Base-by-base conservation (phyloP, 1,284 basidiomycete genomes). In the Sanghuangporus sanghuang region DNA sequence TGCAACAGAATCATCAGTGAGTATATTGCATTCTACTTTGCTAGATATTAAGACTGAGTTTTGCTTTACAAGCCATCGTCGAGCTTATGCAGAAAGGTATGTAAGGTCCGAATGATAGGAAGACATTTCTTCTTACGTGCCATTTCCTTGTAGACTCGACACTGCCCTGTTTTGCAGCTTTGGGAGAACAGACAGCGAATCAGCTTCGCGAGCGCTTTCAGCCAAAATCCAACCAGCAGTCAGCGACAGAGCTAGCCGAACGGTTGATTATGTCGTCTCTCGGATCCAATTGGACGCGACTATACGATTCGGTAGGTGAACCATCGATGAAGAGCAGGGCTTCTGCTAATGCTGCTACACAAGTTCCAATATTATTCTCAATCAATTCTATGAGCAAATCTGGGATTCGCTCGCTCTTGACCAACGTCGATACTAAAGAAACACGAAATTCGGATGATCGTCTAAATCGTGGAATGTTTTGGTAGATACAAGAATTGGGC, bases 11-110 rank as follows among this genome's bases (percentile, higher is more conserved):
- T 99, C 70, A 91, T 98, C 73, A 97, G 92, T 94, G 70, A 74
- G 91, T 53, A n/a, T 35, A 27, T 60, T 55, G 23, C 38, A 23
- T 65, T 36, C 42, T 12, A 54, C 62, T 55, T 3, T 27, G 62
- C n/a, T 70, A 59, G 2, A 21, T 57, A 38, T n/a, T 5, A 61
- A 6, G 49, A 14, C 62, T 59, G n/a, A 64, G 32, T 44, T 40
- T 27, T 32, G 35, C 16, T 53, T 48, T 53, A 16, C 3, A 62
- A 93, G 91, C 94, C 56, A 83, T 98, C 68, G 95, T 98, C 42
- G 96, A 98, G 73, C 78, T 98, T 54, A 98, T 98, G 96, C 94
- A 96, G 75, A 95, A 93, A 80, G 89, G 92, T 90, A 66, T 66
- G 76, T 71, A 7, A 39, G 21, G 46, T 9, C 38, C 12, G 8